Base-by-base conservation (phyloP, 176 grass and related monocot genomes). In the Phyllostachys edulis region DNA sequence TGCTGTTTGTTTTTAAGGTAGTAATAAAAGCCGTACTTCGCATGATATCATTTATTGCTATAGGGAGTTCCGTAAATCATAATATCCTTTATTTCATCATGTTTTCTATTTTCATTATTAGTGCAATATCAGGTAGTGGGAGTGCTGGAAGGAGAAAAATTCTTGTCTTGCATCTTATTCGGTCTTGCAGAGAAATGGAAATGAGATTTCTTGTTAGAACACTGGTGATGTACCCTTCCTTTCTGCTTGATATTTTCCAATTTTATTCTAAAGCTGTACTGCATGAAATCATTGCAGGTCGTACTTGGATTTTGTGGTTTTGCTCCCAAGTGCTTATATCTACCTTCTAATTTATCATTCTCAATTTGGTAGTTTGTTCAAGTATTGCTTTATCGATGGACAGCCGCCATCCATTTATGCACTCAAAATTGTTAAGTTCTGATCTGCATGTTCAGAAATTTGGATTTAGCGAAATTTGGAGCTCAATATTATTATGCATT, bases 151-250 rank as follows among this genome's bases (percentile, higher is more conserved):
- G 83, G 82, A 95, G 89, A 77, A 98, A 88, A 91, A 87, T 81
- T 78, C 85, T 93, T 85, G 91, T 95, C 69, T 85, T 98, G 81
- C 90, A 87, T 89, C 93, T 95, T 76, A 88, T 98, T 66, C 91
- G 86, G 69, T 98, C 93, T 73, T 98, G 93, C 75, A 91, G 96
- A 91, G 96, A 98, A 98, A 95, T 91, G 85, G 93, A 98, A 90
- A 85, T 93, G 51, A 98, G 95, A 82, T 98, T 93, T 92, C 82
- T 98, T 88, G 92, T 98, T 84, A 93, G 96, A 87, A 95, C 96
- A 45, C 79, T 95, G 89, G 93, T 98, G 63, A 95, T 85, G 36
- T 11, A 82, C 75, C 73, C 77, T 68, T 86, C 27, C 65, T 79
- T 61, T 84, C 42, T 76, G 57, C 39, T 45, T 83, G 44, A 49